A percentile compares a stretch with the other conserved stretches of the same genome.
phyloP scores from a whole-genome alignment of 768 basidiomycete genomes.

The Russula sp. region DNA sequence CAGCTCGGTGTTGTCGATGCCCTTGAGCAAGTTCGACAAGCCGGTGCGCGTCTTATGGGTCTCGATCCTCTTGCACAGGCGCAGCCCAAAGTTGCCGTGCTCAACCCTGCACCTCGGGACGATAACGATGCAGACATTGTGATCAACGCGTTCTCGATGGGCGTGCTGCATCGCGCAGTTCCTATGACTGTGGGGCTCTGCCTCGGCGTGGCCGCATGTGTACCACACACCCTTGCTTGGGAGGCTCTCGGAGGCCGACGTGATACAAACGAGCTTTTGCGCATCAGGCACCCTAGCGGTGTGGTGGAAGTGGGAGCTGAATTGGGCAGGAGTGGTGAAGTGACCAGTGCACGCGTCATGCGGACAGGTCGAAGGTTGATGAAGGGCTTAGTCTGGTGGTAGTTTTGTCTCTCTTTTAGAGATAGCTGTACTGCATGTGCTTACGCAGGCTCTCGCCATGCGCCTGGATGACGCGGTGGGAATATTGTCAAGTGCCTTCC shows the following conservation, averaged over 20 bases:
- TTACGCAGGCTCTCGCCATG: too few species aligned
- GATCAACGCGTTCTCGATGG: slow-evolving; percentile 67
- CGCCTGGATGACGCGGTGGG: too few species aligned
- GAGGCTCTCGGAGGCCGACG: slow-evolving; percentile 40
- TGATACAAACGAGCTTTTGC: slow-evolving; percentile 37
- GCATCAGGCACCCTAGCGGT: slow-evolving; percentile 65
- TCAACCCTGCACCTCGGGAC: slow-evolving; percentile 40
- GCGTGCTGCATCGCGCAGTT: slow-evolving; percentile 64
- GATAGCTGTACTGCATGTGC: neutral
- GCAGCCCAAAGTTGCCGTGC: slow-evolving; percentile 67
- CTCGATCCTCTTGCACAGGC: slow-evolving; percentile 60
- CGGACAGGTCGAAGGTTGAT: slow-evolving; percentile 69
- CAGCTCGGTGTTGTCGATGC: slow-evolving; percentile 31
- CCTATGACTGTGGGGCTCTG: slow-evolving; percentile 73
- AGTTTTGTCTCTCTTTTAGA: slow-evolving; percentile 6
- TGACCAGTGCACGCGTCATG: slow-evolving; percentile 59
- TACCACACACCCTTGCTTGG: slow-evolving; percentile 55
- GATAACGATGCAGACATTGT: slow-evolving; percentile 47
- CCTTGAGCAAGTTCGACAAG: slow-evolving; percentile 54
- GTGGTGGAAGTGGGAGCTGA: slow-evolving; percentile 64
- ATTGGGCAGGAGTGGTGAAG: slow-evolving; percentile 45
- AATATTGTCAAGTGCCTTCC: too few species aligned
- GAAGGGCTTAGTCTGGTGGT: slow-evolving; percentile 70
- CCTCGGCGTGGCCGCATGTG: slow-evolving; percentile 59
- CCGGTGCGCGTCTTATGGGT: slow-evolving; percentile 58